A percentile compares a stretch with the other conserved stretches of the same genome.
These are phyloP conservation scores for Tolypocladium tundrense DNA, from an alignment of 2,329 filamentous ascomycete genomes.

Conservation along the genomic window DNA sequence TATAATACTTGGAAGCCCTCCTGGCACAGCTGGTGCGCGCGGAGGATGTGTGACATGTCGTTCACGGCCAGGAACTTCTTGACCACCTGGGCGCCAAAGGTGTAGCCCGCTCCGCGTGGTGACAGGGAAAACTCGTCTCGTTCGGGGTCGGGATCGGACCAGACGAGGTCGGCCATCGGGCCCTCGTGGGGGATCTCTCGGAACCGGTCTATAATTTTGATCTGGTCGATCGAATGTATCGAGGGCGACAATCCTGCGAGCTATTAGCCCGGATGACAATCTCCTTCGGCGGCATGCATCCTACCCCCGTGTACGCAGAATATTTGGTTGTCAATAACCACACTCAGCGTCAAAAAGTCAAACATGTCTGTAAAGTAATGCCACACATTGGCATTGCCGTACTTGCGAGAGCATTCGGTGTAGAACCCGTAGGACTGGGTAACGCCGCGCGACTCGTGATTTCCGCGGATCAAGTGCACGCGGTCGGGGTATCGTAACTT, in stretches of 20 bases:
- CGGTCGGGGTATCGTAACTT: slow-evolving; percentile 94
- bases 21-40: slow-evolving; percentile 96
- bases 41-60: slow-evolving; percentile 92
- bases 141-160: slow-evolving; percentile 97
- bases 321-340: slow-evolving; percentile 97
- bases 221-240: slow-evolving; percentile 97
- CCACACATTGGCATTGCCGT: slow-evolving; percentile 98
- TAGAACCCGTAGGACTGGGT: slow-evolving; percentile 99
- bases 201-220: slow-evolving; percentile 99
- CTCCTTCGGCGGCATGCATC: not conserved
- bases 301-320: slow-evolving; percentile 92
- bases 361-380: slow-evolving; percentile 99
- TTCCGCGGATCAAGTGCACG: slow-evolving; percentile 92
- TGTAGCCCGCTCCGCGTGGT: slow-evolving; percentile 89
- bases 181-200: slow-evolving; percentile 97
- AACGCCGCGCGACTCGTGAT: slow-evolving; percentile 94
- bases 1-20: slow-evolving; percentile 97
- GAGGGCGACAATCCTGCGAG: slow-evolving; percentile 63
- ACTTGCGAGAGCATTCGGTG: slow-evolving; percentile 94
- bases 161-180: slow-evolving; percentile 98
- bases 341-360: slow-evolving; percentile 90
- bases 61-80: slow-evolving; percentile 98
- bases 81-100: slow-evolving; percentile 93
- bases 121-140: slow-evolving; percentile 93
- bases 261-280: not conserved